phyloP scores from a whole-genome alignment of 2,329 filamentous ascomycete species.

The Venturia nashicola region DNA sequence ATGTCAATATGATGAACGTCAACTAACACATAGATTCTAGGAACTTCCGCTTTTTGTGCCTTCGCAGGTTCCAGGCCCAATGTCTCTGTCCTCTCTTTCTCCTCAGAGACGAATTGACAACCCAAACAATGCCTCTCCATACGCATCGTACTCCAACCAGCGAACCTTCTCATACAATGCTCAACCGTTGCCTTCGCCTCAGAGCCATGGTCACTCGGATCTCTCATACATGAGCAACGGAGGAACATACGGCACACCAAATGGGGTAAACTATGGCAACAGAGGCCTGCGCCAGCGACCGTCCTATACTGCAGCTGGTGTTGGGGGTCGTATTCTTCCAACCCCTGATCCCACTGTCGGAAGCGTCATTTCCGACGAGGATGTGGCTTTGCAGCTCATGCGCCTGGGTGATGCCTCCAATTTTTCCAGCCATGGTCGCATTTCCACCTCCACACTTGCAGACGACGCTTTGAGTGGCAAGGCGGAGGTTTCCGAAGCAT shows the following conservation, averaged over 20 bases:
- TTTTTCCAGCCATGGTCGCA: constrained; percentile 73
- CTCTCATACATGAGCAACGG: constrained; percentile 11
- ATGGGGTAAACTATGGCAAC: not conserved
- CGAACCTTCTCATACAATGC: constrained; percentile 63
- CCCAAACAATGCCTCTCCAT: constrained; percentile 60
- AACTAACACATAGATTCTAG: constrained; percentile 34
- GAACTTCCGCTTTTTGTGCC: constrained; percentile 92
- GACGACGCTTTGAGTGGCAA: constrained; percentile 89
- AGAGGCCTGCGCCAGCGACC: constrained; percentile 6
- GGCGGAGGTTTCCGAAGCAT: constrained; percentile 65
- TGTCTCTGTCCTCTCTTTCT: constrained; percentile 96
- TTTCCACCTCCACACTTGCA: constrained; percentile 71
- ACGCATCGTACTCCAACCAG: constrained; percentile 55
- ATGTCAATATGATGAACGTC: not conserved
- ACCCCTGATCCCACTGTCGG: constrained; percentile 96
- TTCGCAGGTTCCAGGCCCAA: constrained; percentile 81
- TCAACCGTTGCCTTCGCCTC: constrained; percentile 70
- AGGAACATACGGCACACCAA: constrained; percentile 16
- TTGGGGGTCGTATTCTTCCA: constrained; percentile 38
- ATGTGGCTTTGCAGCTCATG: constrained; percentile 95
- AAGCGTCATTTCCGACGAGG: constrained; percentile 95
- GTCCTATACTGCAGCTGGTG: not conserved
- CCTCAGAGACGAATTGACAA: constrained; percentile 71
- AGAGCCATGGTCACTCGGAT: constrained; percentile 47
- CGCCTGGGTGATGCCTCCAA: constrained; percentile 88